Evolutionary conservation across 2,329 filamentous ascomycete species (phyloP), one percentile per base, ranked within the genome.

Genomic region (Fusarium algeriense): DNA sequence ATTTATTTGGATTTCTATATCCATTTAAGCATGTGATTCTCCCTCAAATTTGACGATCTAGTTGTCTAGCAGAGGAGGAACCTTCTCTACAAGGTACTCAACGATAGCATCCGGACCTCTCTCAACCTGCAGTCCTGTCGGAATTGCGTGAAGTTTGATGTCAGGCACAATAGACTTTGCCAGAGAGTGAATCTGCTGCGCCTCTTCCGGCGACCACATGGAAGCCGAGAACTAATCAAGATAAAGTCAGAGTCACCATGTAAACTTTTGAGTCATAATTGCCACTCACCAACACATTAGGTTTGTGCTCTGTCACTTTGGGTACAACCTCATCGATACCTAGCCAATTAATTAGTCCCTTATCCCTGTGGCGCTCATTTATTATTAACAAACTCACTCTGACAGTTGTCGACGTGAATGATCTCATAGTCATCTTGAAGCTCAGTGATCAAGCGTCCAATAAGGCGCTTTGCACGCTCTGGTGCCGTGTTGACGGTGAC

Each of bases 241-340:
- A 12, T 5, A 28, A 20, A 6, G 20, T 59, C 17, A 59, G 19
- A 19, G 0, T 2, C 0, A 0, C 5, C 2, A 6, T 1, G 35
- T 20, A 41, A 20, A 0, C 8, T 49, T 34, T 17, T 0, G n/a
- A 3, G 11, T 17, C 0, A 35, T 13, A 0, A 0, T 1, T 3
- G 8, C 3, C 4, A 40, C 60, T 11, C 7, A 64, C 62, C 32
- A 65, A 19, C 4, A 65, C 62, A 17, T 65, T 30, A 0, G 62
- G 62, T 4, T 50, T 65, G 5, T 65, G 62, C 15, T 65, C 43
- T 5, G 50, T 65, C 5, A 65, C 62, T 28, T 65, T 65, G 0
- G 62, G 62, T 12, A 65, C 30, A 17, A 65, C 62, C 11, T 65
- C 62, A 13, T 65, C 62, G 14, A 65, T 65, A 12, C 60, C 62